Conservation (phyloP, 2,329 filamentous ascomycete genomes). For the Aspergillus sp. region DNA sequence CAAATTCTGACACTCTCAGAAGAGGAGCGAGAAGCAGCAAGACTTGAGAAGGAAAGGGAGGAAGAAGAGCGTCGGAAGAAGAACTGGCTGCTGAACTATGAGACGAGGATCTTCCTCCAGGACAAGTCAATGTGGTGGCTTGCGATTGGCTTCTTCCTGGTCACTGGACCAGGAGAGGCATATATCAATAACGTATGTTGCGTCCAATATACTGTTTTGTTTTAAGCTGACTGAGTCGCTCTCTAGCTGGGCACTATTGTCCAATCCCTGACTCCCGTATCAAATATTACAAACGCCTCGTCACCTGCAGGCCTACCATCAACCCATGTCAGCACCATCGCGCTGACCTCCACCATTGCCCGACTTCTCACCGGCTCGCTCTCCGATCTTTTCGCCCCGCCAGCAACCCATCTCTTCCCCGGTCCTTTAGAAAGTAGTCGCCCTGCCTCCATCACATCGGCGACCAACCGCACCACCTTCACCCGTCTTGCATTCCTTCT, state of each 20-base stretch:
- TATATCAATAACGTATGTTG: constrained; percentile 83
- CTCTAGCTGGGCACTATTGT: constrained; percentile 78
- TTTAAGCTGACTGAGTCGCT: background rate
- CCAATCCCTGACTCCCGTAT: constrained; percentile 72
- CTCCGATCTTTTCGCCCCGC: constrained; percentile 80
- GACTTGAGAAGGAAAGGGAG: constrained; percentile 46
- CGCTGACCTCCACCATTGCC: constrained; percentile 84
- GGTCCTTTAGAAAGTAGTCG: constrained; percentile 48
- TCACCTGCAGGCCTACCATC: constrained; percentile 63
- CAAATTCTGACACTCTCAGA: constrained; percentile 32
- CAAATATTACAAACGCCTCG: constrained; percentile 51
- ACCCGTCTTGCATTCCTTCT: constrained; percentile 82
- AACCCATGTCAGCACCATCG: constrained; percentile 91
- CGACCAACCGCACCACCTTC: constrained; percentile 54
- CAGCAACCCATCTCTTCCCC: constrained; percentile 60
- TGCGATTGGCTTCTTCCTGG: constrained; percentile 85
- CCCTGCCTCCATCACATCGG: constrained; percentile 34
- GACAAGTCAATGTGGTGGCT: constrained; percentile 97
- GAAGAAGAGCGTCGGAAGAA: constrained; percentile 71
- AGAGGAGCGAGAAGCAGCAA: constrained; percentile 27
- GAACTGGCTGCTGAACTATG: constrained; percentile 85
- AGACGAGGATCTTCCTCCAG: constrained; percentile 79
- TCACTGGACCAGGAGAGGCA: constrained; percentile 92
- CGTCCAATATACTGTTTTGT: too few relatives aligned
- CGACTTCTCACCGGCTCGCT: constrained; percentile 86